Base-by-base conservation (phyloP, 306 rosid genomes). In the Citrullus colocynthis region DNA sequence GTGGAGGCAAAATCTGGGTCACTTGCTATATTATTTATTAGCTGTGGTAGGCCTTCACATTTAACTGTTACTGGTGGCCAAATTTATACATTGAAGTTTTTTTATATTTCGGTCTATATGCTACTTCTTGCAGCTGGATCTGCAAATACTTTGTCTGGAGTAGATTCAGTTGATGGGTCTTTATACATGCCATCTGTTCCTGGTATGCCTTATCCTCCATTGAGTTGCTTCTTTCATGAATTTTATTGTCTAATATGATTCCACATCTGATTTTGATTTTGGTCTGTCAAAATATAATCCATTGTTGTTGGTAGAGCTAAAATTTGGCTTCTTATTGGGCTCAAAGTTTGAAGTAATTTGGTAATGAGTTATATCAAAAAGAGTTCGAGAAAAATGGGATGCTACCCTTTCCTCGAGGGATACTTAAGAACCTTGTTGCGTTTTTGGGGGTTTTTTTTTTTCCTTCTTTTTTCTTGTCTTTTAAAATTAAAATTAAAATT, bases 1-100 rank as follows among this genome's bases (percentile, higher is more conserved):
- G 52, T 10, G 64, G 89, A 88, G 74, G 93, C 89, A 67, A 85
- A 63, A 65, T 83, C 90, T 36, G 86, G 87, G 59, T 81, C 91
- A 63, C 81, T 86, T 81, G 83, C 85, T 55, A 80, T 92, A 82
- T 81, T 92, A 83, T 79, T 96, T 66, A 88, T 92, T 80, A 87
- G 89, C 85, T 79, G 85, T 77, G 97, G 99, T 96, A 92, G 75
- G 87, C 62, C 74, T 74, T 80, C 69, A 66, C 56, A 21, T 73
- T 81, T 74, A 65, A 20, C 18, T 64, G 75, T 78, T 10, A 44
- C 82, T 49, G 59, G 75, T 45, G 60, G 41, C 60, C 20, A 55
- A n/a, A 9, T 39, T 74, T 79, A 36, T 54, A 28, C 63, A 42
- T 39, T n/a, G 17, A 69, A 62, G 28, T 24, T 61, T 76, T 41